These are phyloP conservation scores for Phalaenopsis hybrid DNA, from an alignment of 116 monocot genomes.

Conservation along the genomic window DNA sequence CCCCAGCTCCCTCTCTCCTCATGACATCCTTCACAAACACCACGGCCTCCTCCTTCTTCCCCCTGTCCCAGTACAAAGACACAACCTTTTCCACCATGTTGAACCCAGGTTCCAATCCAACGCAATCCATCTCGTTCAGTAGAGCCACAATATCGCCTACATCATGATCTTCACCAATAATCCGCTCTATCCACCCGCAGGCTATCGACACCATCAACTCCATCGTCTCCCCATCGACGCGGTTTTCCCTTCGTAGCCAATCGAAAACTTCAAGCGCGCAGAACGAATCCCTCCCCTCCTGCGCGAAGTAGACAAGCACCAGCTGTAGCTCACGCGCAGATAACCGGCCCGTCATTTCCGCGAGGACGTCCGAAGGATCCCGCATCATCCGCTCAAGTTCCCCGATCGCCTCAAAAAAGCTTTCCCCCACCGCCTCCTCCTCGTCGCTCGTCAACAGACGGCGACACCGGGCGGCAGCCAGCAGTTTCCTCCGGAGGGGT, in stretches of 20 bases:
- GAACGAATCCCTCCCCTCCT: conserved; percentile 88
- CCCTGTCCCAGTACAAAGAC: conserved; percentile 75
- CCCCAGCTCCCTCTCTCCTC: conserved; percentile 48
- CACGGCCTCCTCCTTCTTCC: conserved; percentile 65
- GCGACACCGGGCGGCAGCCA: conserved; percentile 29
- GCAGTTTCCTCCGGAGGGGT: neutral
- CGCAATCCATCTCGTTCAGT: conserved; percentile 92
- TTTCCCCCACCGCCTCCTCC: conserved; percentile 42
- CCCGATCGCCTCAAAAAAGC: conserved; percentile 64
- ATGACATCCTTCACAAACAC: conserved; percentile 68
- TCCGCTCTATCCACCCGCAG: conserved; percentile 79
- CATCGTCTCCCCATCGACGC: conserved; percentile 84
- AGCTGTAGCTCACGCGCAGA: conserved; percentile 83
- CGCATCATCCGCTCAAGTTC: conserved; percentile 77
- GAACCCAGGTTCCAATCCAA: conserved; percentile 75
- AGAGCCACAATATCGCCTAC: conserved; percentile 74
- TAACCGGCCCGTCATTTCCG: conserved; percentile 51
- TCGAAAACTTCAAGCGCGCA: conserved; percentile 94
- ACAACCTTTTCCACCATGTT: conserved; percentile 92
- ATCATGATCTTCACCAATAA: conserved; percentile 40
- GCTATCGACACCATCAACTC: conserved; percentile 91
- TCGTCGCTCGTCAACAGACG: conserved; percentile 27
- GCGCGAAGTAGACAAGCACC: conserved; percentile 83
- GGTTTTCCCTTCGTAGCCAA: conserved; percentile 71
- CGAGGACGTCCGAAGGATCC: conserved; percentile 67